Percentiles rank a stretch among this genome's conserved stretches.
Evolutionary conservation across 257 asterid species (phyloP).

Genomic region (Fraxinus americana): DNA sequence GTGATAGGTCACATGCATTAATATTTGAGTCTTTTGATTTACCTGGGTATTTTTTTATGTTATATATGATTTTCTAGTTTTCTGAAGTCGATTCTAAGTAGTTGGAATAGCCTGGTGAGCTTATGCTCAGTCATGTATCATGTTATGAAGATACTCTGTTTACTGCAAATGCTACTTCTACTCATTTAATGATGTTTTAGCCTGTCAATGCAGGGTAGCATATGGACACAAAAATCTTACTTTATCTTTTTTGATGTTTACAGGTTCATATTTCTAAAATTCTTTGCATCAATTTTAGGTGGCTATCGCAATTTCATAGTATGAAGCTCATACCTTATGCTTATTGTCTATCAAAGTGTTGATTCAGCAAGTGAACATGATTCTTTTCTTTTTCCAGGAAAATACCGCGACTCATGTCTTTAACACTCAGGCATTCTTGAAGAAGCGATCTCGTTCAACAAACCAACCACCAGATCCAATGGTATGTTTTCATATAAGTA

Average conservation of each 20-base stretch:
- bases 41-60: neutral
- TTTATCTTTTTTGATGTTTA: constrained; percentile 38
- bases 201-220: constrained; percentile 19
- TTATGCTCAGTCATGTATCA: constrained; percentile 11
- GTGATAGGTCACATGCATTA: neutral
- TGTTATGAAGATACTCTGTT: constrained; percentile 5
- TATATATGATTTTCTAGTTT: neutral
- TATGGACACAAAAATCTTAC: constrained; percentile 23
- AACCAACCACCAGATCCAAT: constrained; percentile 91
- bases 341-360: constrained; percentile 27
- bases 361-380: constrained; percentile 21
- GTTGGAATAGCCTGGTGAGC: constrained; percentile 1
- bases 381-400: constrained; percentile 54
- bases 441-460: constrained; percentile 91
- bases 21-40: neutral
- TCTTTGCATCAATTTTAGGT: constrained; percentile 88
- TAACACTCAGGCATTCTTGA: constrained; percentile 88
- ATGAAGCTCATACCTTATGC: constrained; percentile 47
- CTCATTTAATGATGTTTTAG: constrained; percentile 5
- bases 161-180: neutral
- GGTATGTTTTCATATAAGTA: constrained; percentile 47
- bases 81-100: neutral
- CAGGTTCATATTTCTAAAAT: constrained; percentile 86
- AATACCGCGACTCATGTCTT: constrained; percentile 79
- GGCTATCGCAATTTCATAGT: constrained; percentile 98